These are phyloP conservation scores for Crataegus laevigata DNA, from an alignment of 306 rosid genomes.

Conservation along the genomic window DNA sequence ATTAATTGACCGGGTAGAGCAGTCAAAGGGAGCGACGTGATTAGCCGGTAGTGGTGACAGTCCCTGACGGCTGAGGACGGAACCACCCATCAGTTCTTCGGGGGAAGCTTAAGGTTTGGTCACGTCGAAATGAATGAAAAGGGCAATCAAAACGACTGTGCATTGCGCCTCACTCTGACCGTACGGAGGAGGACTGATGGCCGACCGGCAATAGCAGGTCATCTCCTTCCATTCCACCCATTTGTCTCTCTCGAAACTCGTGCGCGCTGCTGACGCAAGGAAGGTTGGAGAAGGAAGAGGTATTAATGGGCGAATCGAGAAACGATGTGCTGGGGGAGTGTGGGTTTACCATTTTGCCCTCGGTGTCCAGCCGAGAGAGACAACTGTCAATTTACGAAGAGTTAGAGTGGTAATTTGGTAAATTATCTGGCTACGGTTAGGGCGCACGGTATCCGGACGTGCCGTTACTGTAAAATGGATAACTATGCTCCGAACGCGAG, in stretches of 20 bases:
- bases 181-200: not conserved
- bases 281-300: slow-evolving; percentile 10
- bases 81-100: slow-evolving; percentile 27
- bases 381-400: not conserved
- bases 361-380: not conserved
- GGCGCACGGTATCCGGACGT: slow-evolving; percentile 2
- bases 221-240: not conserved
- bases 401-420: slow-evolving; percentile 1
- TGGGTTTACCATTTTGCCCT: not conserved
- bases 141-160: slow-evolving; percentile 40
- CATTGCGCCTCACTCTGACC: not conserved
- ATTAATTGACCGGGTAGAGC: not conserved
- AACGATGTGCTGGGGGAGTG: slow-evolving; percentile 15
- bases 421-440: not conserved
- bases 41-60: slow-evolving; percentile 6
- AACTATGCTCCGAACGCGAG: not conserved
- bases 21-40: not conserved
- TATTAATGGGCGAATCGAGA: slow-evolving; percentile 20
- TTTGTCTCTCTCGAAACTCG: slow-evolving; percentile 20
- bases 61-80: slow-evolving; percentile 39
- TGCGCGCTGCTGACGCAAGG: slow-evolving; percentile 14
- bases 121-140: slow-evolving; percentile 41
- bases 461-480: not conserved
- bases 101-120: slow-evolving; percentile 65
- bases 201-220: slow-evolving; percentile 41